Percentiles rank a stretch among this genome's conserved stretches.
Evolutionary conservation across 2,329 filamentous ascomycete genomes (phyloP).

Genomic region (Fusarium pseudonygamai): DNA sequence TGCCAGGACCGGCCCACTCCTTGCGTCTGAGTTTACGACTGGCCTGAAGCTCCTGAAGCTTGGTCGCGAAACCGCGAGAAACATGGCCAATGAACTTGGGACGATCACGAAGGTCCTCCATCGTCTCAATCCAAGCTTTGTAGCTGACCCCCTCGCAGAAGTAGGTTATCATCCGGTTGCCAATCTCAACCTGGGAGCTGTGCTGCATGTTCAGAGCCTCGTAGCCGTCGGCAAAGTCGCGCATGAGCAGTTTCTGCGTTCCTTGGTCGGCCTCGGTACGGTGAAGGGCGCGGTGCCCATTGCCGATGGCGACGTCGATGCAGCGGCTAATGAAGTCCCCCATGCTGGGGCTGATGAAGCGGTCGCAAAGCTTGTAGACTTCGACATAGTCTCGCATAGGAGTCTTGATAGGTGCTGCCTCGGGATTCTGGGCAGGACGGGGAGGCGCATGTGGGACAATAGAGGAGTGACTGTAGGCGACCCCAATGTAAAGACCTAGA

Average conservation of each 20-base stretch:
- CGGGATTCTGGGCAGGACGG: conserved; percentile 36
- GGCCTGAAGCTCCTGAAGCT: conserved; percentile 38
- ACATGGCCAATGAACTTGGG: conserved; percentile 46
- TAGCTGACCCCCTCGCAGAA: conserved; percentile 48
- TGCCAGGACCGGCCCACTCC: conserved; percentile 41
- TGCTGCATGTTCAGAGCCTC: conserved; percentile 44
- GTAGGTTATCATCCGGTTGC: conserved; percentile 42
- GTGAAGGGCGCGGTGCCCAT: conserved; percentile 48
- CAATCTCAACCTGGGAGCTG: conserved; percentile 37
- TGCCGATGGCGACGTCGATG: conserved; percentile 44
- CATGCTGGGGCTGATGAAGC: conserved; percentile 47
- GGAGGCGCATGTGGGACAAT: conserved; percentile 45
- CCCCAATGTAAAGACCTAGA: conserved; percentile 48
- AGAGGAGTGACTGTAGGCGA: conserved; percentile 49
- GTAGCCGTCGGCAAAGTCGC: conserved; percentile 49
- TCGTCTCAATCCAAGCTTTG: conserved; percentile 38
- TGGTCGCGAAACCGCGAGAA: conserved; percentile 45
- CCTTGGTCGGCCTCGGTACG: conserved; percentile 40
- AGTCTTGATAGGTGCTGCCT: conserved; percentile 40
- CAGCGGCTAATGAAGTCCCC: conserved; percentile 44
- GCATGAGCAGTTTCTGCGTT: conserved; percentile 44
- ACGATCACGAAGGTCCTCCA: conserved; percentile 41
- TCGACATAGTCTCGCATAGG: conserved; percentile 48
- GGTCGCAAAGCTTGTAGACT: conserved; percentile 51
- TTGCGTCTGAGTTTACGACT: conserved; percentile 44